These are phyloP conservation scores for Eucalyptus cloeziana DNA, from an alignment of 345 rosid species.

Conservation along the genomic window DNA sequence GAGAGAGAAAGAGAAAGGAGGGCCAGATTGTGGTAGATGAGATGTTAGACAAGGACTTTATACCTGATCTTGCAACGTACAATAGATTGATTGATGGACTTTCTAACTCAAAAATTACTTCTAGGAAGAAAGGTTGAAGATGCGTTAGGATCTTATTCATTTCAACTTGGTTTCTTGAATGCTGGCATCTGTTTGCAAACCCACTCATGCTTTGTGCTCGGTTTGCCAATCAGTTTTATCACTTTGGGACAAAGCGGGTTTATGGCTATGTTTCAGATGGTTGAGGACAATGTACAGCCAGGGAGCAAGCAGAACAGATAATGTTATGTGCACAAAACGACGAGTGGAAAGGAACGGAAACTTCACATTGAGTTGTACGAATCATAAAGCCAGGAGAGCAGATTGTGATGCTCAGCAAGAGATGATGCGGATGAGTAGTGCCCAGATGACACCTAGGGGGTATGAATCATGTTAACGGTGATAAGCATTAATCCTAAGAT, in stretches of 20 bases:
- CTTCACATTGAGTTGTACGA: not conserved
- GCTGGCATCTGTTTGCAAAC: not conserved
- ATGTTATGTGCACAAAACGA: not conserved
- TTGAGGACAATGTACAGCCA: not conserved
- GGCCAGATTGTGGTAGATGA: slow-evolving; percentile 57
- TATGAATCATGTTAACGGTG: not conserved
- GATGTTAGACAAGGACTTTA: slow-evolving; percentile 74
- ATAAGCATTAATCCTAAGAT: not conserved
- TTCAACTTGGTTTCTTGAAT: not conserved
- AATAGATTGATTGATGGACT: slow-evolving; percentile 55
- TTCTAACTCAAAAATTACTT: not conserved
- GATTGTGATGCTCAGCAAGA: not conserved
- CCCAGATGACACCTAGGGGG: not conserved
- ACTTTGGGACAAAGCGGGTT: not conserved
- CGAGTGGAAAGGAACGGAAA: not conserved
- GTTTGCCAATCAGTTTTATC: not conserved
- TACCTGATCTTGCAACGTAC: slow-evolving; percentile 66
- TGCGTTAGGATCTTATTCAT: not conserved
- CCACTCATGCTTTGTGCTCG: not conserved
- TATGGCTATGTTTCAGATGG: not conserved
- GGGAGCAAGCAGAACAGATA: not conserved
- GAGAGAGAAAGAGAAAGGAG: slow-evolving; percentile 49
- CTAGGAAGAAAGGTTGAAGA: not conserved
- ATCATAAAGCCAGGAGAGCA: not conserved
- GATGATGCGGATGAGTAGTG: not conserved